Conservation (phyloP, 495 filamentous ascomycete genomes). For the Lasiosphaeris hirsuta region DNA sequence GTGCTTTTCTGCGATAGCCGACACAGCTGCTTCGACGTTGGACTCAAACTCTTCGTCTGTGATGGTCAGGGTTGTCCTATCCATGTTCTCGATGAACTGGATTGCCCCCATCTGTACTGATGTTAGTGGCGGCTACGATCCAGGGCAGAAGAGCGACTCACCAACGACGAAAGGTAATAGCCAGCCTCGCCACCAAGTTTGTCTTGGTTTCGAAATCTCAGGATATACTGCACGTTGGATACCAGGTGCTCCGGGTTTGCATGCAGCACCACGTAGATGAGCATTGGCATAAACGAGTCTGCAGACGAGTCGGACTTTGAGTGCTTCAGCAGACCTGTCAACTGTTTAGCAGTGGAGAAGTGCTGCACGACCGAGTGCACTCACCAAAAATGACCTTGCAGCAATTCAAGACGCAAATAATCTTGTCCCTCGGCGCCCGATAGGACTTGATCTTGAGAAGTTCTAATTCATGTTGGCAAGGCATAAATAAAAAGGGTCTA, state of each 20-base stretch:
- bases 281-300: slow-evolving; percentile 90
- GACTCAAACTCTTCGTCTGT: slow-evolving; percentile 92
- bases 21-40: slow-evolving; percentile 93
- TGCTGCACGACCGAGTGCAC: slow-evolving; percentile 14
- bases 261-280: slow-evolving; percentile 93
- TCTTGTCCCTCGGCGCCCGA: slow-evolving; percentile 92
- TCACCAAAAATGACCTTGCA: slow-evolving; percentile 99
- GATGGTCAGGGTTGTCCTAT: slow-evolving; percentile 89
- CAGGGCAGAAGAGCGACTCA: slow-evolving; percentile 36
- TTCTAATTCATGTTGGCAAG: slow-evolving; percentile 53
- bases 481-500: not conserved
- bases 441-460: slow-evolving; percentile 94
- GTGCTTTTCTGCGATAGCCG: slow-evolving; percentile 90
- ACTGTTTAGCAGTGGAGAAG: slow-evolving; percentile 22
- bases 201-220: slow-evolving; percentile 94
- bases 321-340: slow-evolving; percentile 78
- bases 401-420: slow-evolving; percentile 96
- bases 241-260: slow-evolving; percentile 93
- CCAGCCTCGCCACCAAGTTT: slow-evolving; percentile 95
- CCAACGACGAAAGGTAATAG: slow-evolving; percentile 96
- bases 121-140: slow-evolving; percentile 4
- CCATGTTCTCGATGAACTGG: slow-evolving; percentile 94
- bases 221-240: slow-evolving; percentile 97
- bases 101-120: slow-evolving; percentile 77
- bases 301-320: slow-evolving; percentile 90